phyloP scores from a whole-genome alignment of 2,329 filamentous ascomycete species.

The Pyricularia sp. region DNA sequence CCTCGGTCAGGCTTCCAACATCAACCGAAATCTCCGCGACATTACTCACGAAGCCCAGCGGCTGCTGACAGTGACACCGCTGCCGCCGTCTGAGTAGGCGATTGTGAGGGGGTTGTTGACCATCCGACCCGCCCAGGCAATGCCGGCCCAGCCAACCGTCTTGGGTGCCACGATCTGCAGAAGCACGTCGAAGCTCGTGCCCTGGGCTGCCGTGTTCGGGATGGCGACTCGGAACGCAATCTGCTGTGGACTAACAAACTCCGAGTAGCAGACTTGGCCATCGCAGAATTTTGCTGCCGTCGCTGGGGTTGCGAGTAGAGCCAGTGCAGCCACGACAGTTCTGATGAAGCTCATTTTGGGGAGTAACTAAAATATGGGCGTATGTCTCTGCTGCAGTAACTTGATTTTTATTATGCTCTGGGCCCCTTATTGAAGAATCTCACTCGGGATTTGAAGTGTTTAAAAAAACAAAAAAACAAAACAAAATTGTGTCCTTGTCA shows the following conservation, averaged over 20 bases:
- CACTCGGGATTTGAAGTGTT: not conserved
- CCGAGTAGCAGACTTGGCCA: constrained; percentile 16
- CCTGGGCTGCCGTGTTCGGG: constrained; percentile 16
- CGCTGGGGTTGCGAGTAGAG: constrained; percentile 7
- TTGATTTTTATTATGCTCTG: not conserved
- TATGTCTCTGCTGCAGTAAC: not conserved
- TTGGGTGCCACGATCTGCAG: constrained; percentile 25
- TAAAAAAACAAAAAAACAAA: not conserved
- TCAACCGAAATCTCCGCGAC: not conserved
- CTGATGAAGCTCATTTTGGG: constrained; percentile 13
- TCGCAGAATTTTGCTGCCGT: constrained; percentile 16
- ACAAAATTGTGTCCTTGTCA: not conserved
- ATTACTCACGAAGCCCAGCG: constrained; percentile 21
- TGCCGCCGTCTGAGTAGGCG: constrained; percentile 23
- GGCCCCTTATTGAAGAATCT: not conserved
- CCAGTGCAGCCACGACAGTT: constrained; percentile 9
- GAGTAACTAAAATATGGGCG: not conserved
- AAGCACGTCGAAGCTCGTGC: constrained; percentile 21
- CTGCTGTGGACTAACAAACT: constrained; percentile 13
- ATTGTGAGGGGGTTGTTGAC: constrained; percentile 26
- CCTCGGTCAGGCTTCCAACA: no score
- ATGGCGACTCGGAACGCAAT: constrained; percentile 17
- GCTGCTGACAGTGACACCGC: constrained; percentile 20
- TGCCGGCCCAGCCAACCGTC: constrained; percentile 25
- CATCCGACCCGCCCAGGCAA: constrained; percentile 28